Evolutionary conservation across 2,329 filamentous ascomycete genomes (phyloP), one percentile per base, ranked within the genome.

Genomic region (Pseudomassariella vexata): DNA sequence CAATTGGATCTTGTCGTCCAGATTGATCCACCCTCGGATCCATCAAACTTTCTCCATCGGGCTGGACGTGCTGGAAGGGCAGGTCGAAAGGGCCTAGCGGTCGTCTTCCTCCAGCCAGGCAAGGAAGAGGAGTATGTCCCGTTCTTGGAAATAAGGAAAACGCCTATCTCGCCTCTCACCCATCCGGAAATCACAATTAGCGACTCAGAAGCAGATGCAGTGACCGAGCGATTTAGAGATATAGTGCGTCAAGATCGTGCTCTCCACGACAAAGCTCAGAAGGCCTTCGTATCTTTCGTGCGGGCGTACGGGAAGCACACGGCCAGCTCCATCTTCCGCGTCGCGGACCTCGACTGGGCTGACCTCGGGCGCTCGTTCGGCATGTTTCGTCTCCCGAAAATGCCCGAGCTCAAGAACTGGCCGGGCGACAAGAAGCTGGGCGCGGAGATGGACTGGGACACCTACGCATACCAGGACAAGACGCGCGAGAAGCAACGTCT

Each of bases 11-110:
- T 95, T 2, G 89, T 95, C 5, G 74, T 95, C 1, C 90, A 95
- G 53, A 69, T 95, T 25, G 89, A 95, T 53, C 84, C 48, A 60
- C 87, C 51, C 2, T 86, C 82, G 24, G 89, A 95, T 48, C 86
- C 89, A 0, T 96, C 96, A 56, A 88, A 85, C 9, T 96, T 96
- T 50, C 86, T 98, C 38, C 92, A 98, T 58, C 82, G 92, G 5
- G 84, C 92, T 18, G 92, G 92, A 2, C 75, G 92, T 42, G 87
- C 92, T 1, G 92, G 92, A 0, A 75, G 92, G 15, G 95, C 95
- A 53, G 89, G 89, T 0, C 73, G 90, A 40, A 80, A 82, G 39
- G 92, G 92, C 0, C 63, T 95, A 14, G 87, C 88, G 10, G 76
- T 96, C 2, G 80, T 94, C 1, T 81, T 98, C 55, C 69, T 98